A percentile compares a stretch with the other conserved stretches of the same genome.
These are phyloP conservation scores for Metschnikowia proteae DNA, from an alignment of 805 yeast species.

Conservation along the genomic window DNA sequence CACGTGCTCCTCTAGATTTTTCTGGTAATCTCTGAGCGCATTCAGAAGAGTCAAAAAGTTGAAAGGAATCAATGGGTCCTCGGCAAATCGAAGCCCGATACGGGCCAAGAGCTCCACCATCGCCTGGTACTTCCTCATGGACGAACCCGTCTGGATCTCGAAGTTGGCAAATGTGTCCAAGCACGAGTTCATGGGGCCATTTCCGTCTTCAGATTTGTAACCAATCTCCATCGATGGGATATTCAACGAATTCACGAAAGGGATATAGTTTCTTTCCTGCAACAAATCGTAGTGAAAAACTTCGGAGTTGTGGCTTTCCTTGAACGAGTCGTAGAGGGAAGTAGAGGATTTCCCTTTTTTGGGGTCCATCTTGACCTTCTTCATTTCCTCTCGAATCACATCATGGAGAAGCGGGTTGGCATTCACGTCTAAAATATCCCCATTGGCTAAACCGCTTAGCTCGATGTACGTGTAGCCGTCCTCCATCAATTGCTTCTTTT, in stretches of 20 bases:
- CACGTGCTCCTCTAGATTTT: conserved; percentile 45
- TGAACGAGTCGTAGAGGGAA: conserved; percentile 26
- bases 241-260: conserved; percentile 61
- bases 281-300: conserved; percentile 30
- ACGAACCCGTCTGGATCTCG: conserved; percentile 49
- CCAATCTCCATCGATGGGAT: conserved; percentile 65
- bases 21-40: conserved; percentile 40
- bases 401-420: conserved; percentile 63
- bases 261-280: conserved; percentile 60
- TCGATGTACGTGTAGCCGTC: conserved; percentile 73
- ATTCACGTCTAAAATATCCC: conserved; percentile 47
- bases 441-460: conserved; percentile 61
- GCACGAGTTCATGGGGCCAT: conserved; percentile 51
- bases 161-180: conserved; percentile 62
- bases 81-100: conserved; percentile 57
- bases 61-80: conserved; percentile 73
- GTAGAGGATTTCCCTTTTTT: conserved; percentile 9
- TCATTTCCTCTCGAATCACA: conserved; percentile 43
- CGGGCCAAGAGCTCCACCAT: conserved; percentile 54
- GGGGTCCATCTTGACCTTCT: conserved; percentile 17
- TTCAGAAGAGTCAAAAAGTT: conserved; percentile 48
- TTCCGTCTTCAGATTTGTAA: conserved; percentile 31
- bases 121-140: conserved; percentile 51
- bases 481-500: conserved; percentile 48
- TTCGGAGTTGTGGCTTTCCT: conserved; percentile 23